A percentile compares a stretch with the other conserved stretches of the same genome.
These are phyloP conservation scores for Aureoboletus auriporus DNA, from an alignment of 768 basidiomycete genomes.

Conservation along the genomic window DNA sequence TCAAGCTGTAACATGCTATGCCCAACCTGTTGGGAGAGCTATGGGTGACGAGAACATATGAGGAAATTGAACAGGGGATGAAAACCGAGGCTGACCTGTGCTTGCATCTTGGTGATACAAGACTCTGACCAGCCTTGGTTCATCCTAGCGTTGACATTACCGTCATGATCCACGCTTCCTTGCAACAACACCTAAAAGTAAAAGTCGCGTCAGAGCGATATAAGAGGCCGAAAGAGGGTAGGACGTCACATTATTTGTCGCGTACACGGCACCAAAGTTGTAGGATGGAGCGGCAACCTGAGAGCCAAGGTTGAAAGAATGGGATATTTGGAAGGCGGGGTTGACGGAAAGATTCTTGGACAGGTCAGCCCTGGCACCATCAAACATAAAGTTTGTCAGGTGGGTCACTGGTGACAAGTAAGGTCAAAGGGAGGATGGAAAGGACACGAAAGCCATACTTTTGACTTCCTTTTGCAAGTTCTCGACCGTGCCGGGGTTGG, in stretches of 20 bases:
- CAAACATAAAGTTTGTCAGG: slow-evolving; percentile 92
- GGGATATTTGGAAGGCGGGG: slow-evolving; percentile 98
- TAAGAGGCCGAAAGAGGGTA: slow-evolving; percentile 10
- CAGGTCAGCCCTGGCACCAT: slow-evolving; percentile 95
- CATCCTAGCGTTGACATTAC: slow-evolving; percentile 80
- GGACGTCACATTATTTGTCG: slow-evolving; percentile 64
- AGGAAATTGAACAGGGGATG: neutral
- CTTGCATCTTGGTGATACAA: slow-evolving; percentile 81
- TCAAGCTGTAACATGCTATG: slow-evolving; percentile 93
- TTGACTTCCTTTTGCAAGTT: slow-evolving; percentile 92
- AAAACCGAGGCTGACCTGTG: slow-evolving; percentile 56
- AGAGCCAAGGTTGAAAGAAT: slow-evolving; percentile 90
- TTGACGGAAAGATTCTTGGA: slow-evolving; percentile 88
- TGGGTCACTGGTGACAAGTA: slow-evolving; percentile 62
- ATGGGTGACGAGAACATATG: slow-evolving; percentile 14
- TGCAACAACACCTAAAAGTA: slow-evolving; percentile 84
- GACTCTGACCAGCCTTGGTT: slow-evolving; percentile 84
- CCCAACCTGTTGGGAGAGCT: slow-evolving; percentile 74
- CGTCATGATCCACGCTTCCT: slow-evolving; percentile 92
- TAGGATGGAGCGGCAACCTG: slow-evolving; percentile 83
- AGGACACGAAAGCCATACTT: slow-evolving; percentile 42
- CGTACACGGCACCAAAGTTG: slow-evolving; percentile 92
- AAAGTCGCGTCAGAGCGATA: slow-evolving; percentile 13
- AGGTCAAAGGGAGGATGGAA: slow-evolving; percentile 2
- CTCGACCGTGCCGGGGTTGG: slow-evolving; percentile 92